Percentiles rank a stretch among this genome's conserved stretches.
phyloP scores from a whole-genome alignment of 257 asterid genomes.

The Echium plantagineum region DNA sequence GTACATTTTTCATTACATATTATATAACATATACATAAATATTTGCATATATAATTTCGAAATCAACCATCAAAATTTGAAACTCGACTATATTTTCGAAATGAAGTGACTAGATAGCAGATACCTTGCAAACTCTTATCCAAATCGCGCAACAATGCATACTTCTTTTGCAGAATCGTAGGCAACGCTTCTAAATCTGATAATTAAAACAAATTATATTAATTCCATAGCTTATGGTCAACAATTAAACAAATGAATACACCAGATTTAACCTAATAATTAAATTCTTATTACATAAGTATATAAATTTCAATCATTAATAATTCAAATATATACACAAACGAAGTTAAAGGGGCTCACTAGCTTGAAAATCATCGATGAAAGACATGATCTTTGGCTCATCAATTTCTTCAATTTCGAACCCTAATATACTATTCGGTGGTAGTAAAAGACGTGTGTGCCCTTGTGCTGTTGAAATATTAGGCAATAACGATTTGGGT shows the following conservation, averaged over 20 bases:
- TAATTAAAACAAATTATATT: constrained; percentile 1
- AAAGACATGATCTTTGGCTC: constrained; percentile 36
- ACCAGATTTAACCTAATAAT: background rate
- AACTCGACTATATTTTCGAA: no score
- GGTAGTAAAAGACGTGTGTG: background rate
- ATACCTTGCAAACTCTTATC: constrained; percentile 88
- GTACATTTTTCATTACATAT: no score
- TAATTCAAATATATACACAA: background rate
- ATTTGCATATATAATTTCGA: no score
- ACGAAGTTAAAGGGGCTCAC: constrained; percentile 19
- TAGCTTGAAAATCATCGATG: constrained; percentile 79
- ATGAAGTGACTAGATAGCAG: background rate
- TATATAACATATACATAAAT: no score
- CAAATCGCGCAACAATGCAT: constrained; percentile 66
- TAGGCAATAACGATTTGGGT: background rate
- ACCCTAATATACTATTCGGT: constrained; percentile 20
- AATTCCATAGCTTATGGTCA: background rate
- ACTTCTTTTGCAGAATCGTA: constrained; percentile 63
- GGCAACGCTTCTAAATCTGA: constrained; percentile 90
- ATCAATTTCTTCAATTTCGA: constrained; percentile 3
- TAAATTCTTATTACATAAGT: constrained; percentile 2
- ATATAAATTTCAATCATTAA: background rate
- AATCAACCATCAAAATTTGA: no score
- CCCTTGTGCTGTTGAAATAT: background rate
- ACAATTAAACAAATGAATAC: background rate